Conservation (phyloP, 805 yeast genomes). For the Zygoascus bituminiphila region DNA sequence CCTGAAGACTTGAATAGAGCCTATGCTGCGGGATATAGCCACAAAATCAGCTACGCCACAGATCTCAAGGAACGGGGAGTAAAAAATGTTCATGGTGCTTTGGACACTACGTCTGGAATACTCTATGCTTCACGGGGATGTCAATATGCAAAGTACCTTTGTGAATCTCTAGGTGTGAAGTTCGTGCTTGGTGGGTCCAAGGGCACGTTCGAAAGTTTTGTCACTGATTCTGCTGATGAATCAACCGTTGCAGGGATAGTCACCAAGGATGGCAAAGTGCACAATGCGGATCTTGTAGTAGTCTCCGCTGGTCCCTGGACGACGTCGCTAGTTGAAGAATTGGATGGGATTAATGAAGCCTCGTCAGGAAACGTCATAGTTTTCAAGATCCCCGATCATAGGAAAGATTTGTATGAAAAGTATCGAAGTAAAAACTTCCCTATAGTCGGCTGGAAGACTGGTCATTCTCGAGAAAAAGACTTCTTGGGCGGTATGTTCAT, state of each 20-base stretch:
- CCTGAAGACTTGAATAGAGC: conserved; percentile 5
- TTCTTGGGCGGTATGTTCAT: conserved; percentile 6
- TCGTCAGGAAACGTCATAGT: conserved; percentile 4
- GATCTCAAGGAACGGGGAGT: conserved; percentile 1
- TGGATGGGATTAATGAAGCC: conserved; percentile 6
- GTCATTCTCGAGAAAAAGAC: conserved; percentile 4
- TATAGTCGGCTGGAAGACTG: conserved; percentile 4
- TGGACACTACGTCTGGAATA: conserved; percentile 7
- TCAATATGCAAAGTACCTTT: conserved; percentile 5
- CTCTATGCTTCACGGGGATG: conserved; percentile 5
- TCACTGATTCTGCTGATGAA: neutral
- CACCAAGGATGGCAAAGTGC: conserved; percentile 7
- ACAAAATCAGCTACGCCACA: conserved; percentile 2
- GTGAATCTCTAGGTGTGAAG: conserved; percentile 3
- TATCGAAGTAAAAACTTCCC: conserved; percentile 7
- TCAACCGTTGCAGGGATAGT: conserved; percentile 3
- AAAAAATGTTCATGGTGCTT: conserved; percentile 3
- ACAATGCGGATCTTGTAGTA: conserved; percentile 5
- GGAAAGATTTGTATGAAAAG: conserved; percentile 6
- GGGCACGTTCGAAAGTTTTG: neutral
- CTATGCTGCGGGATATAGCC: conserved; percentile 2
- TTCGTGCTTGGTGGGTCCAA: conserved; percentile 4
- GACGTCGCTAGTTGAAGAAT: conserved; percentile 3
- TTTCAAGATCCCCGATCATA: conserved; percentile 5
- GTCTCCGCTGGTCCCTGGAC: conserved; percentile 10